Evolutionary conservation across 208 protist genomes (phyloP).

Genomic region (Acanthamoeba divionensis): DNA sequence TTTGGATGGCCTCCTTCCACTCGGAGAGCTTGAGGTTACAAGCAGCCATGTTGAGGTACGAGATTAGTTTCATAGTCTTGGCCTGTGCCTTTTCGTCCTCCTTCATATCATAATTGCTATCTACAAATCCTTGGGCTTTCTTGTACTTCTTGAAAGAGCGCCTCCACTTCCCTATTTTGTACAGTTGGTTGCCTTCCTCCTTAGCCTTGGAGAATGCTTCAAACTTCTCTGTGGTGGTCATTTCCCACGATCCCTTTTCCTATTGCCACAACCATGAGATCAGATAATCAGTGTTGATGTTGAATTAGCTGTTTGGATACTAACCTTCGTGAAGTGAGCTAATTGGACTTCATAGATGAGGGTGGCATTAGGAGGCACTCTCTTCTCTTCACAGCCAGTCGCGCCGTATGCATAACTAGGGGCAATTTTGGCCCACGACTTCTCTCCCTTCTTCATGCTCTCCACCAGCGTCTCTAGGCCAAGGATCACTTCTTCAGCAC

Average conservation of each 20-base stretch:
- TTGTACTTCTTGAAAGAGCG: conserved; percentile 55
- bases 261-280: not conserved
- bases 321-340: not conserved
- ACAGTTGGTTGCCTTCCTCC: conserved; percentile 53
- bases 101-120: conserved; percentile 28
- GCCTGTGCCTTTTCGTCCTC: conserved; percentile 46
- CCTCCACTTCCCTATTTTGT: conserved; percentile 11
- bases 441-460: conserved; percentile 55
- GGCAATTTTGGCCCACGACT: not conserved
- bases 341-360: conserved; percentile 36
- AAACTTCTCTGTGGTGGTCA: conserved; percentile 51
- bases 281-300: not conserved
- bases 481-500: not conserved
- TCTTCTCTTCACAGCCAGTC: not conserved
- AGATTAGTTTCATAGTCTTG: conserved; percentile 12
- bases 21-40: conserved; percentile 53
- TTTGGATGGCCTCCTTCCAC: conserved; percentile 22
- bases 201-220: not conserved
- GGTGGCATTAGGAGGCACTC: not conserved
- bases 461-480: conserved; percentile 31
- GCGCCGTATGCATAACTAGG: not conserved
- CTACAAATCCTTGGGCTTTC: not conserved
- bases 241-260: conserved; percentile 49
- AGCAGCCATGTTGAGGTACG: conserved; percentile 49
- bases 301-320: not conserved